Conservation (phyloP, 306 rosid species). For the Crotalaria pallida region DNA sequence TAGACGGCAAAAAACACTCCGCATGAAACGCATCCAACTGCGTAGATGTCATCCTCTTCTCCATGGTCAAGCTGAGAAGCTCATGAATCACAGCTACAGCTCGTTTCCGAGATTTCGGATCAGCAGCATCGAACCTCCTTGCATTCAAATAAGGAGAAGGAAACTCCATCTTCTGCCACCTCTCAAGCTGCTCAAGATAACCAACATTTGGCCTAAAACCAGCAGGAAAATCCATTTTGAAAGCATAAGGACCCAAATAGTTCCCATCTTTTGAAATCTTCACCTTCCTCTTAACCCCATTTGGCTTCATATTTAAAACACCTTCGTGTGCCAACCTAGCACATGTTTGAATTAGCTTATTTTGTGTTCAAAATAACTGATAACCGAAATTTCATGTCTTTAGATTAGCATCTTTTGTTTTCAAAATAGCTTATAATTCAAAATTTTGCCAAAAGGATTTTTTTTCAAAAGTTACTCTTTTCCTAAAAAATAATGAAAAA, state of each 20-base stretch:
- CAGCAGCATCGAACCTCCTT: slow-evolving; percentile 58
- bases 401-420: not conserved
- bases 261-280: slow-evolving; percentile 71
- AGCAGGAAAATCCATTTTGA: slow-evolving; percentile 54
- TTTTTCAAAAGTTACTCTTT: too few species aligned
- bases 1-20: slow-evolving; percentile 69
- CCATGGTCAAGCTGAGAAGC: slow-evolving; percentile 75
- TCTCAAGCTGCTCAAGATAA: slow-evolving; percentile 57
- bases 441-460: too few species aligned
- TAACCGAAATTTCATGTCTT: not conserved
- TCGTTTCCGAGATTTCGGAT: slow-evolving; percentile 68
- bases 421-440: too few species aligned
- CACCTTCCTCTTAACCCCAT: slow-evolving; percentile 33
- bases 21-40: slow-evolving; percentile 74
- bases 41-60: slow-evolving; percentile 75
- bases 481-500: not conserved
- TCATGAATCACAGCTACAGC: slow-evolving; percentile 77
- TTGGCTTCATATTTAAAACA: slow-evolving; percentile 16
- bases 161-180: slow-evolving; percentile 83
- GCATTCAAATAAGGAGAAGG: slow-evolving; percentile 87
- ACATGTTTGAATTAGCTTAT: not conserved
- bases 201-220: slow-evolving; percentile 72
- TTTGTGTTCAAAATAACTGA: not conserved
- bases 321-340: slow-evolving; percentile 35
- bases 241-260: slow-evolving; percentile 52